Conservation (phyloP, 257 asterid species). For the Apocynum venetum region DNA sequence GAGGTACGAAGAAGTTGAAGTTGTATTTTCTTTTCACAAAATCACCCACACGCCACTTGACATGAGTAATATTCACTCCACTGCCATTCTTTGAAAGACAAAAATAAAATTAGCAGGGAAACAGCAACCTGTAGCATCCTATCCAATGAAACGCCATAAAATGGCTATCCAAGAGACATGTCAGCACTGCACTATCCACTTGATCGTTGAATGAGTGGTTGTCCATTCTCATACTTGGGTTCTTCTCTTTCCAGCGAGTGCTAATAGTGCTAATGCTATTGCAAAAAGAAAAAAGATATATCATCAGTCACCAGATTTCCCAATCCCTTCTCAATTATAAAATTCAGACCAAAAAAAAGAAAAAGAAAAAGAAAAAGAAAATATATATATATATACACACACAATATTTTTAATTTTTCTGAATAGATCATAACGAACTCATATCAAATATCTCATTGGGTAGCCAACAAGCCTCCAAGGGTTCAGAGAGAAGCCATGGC, state of each 20-base stretch:
- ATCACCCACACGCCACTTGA: too few relatives aligned
- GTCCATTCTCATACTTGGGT: slow-evolving; percentile 15
- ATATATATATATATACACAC: too few relatives aligned
- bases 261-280: not conserved
- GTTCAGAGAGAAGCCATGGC: slow-evolving; percentile 35
- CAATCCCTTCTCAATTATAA: not conserved
- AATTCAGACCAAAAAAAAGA: not conserved
- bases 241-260: not conserved
- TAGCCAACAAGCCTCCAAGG: not conserved
- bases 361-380: too few relatives aligned
- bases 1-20: too few relatives aligned
- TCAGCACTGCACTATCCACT: slow-evolving; percentile 49
- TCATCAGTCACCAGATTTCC: too few relatives aligned
- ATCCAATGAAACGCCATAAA: slow-evolving; percentile 36
- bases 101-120: not conserved
- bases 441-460: not conserved
- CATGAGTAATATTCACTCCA: too few relatives aligned
- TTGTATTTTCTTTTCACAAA: too few relatives aligned
- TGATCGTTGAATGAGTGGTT: slow-evolving; percentile 43
- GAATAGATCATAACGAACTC: not conserved
- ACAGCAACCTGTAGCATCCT: slow-evolving; percentile 4
- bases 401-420: not conserved
- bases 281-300: not conserved
- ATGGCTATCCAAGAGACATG: slow-evolving; percentile 46
- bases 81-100: too few relatives aligned